Evolutionary conservation across 163 green algal genomes (phyloP), one percentile per base, ranked within the genome.

Genomic region (Dunaliella salina): DNA sequence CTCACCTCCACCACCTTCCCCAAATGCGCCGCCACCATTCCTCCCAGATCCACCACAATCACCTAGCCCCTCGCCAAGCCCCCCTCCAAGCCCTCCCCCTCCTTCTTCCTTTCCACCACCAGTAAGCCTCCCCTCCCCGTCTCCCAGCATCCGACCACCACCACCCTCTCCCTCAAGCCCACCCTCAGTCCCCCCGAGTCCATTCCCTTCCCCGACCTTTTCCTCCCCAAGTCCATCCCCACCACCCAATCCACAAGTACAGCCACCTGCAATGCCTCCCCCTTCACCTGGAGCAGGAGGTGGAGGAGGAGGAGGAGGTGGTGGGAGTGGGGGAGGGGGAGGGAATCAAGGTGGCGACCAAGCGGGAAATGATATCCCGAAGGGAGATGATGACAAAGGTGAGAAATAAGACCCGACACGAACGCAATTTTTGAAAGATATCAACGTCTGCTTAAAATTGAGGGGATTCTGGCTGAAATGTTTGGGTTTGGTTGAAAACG

Each of bases 321-420:
- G 71, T 80, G 71, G n/a, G 5, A 32, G 11, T 24, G 71, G 71
- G 29, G 71, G 71, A 34, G 78, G 78, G 32, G 78, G 78, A 34
- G 78, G 78, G 24, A n/a, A 17, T 33, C 33, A 82, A 57, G 78
- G 78, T 32, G 78, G 78, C 45, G 78, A 82, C 33, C 33, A 82
- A 57, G 78, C 32, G 29, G 78, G 32, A 57, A 17, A 75, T 32
- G 78, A 20, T 33, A 17, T 82, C 1, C 18, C 20, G 11, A n/a
- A 82, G 40, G 78, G 13, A 57, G 78, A n/a, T 82, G 78, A 82
- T 32, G 78, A 33, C 33, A 8, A 82, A 34, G 78, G 29, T 82
- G 8, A 50, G 40, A 8, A 50, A 50, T 8, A 50, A 50, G 40
- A 8, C 3, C 40, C 40, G 8, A 50, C 40, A 8, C 40, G 40